Base-by-base conservation (phyloP, 176 grass and related monocot genomes). In the Aechmea fasciata region DNA sequence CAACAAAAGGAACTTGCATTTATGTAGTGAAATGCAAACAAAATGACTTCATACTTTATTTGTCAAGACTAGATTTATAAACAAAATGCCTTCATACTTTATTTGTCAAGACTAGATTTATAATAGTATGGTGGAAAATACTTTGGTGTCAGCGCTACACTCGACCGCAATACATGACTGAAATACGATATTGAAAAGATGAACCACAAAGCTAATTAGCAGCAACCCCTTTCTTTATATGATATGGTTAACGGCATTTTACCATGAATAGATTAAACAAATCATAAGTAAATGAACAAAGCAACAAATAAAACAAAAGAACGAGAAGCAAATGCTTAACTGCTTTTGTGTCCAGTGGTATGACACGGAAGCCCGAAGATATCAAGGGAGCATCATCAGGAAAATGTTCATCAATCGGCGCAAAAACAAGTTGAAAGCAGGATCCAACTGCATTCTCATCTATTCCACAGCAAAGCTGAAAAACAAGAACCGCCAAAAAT, bases 351-450 rank as follows among this genome's bases (percentile, higher is more conserved):
- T 88, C 95, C 79, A 99, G 69, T 0, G 90, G 95, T 67, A 99
- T 94, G 67, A 94, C 90, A 69, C 90, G 85, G 25, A 99, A 99
- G 24, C 95, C 95, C 71, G 95, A 99, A 62, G 95, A 87, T 62
- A 99, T 63, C 47, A 99, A 75, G 0, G 90, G 90, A 78, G 90
- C 87, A 78, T 99, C 95, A 50, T 99, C 95, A 65, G 95, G 90
- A 73, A 99, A 99, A 77, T 84, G 87, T 64, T 99, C 95, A 71
- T 99, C 87, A 10, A 99, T 90, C 70, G 87, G 87, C 55, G 95
- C 87, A 84, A 94, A 99, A 51, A 99, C 90, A 93, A 99, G 95
- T 65, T 99, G 95, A 67, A 88, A 88, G 75, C 95, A 94, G 15
- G 90, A 92, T 71, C 95, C 95, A 81, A 90, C 69, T 13, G 90